Base-by-base conservation (phyloP, 768 basidiomycete species). In the Boletellus emodensis region DNA sequence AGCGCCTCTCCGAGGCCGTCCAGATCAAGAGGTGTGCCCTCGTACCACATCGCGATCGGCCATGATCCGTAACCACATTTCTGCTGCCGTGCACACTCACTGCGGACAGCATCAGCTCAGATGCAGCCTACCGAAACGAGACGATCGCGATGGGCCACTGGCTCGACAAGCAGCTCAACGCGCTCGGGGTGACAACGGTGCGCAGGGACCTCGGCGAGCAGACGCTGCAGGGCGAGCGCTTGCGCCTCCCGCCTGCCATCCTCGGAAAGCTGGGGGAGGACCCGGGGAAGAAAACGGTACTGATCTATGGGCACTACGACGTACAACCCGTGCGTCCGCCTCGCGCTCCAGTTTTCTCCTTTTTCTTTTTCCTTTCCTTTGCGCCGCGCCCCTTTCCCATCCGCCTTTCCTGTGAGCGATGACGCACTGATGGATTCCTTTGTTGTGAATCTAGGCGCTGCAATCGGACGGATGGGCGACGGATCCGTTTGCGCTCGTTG, bases 231-330 rank as follows among this genome's bases (percentile, higher is more conserved):
- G 93, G 86, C 6, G 73, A 91, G 63, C 79, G 77, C 39, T 66
- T 95, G 12, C 70, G 77, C 42, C 76, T 96, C 5, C 94, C 94
- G 0, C 91, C 91, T 3, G 88, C 82, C 6, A 81, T 96, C 64
- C 76, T 97, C 35, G 94, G 88, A 0, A 75, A 75, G 56, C 75
- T 93, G 55, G 95, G 95, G 3, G 75, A 83, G 34, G 91, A 96
- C 68, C 83, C 82, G 13, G 81, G 73, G 62, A 97, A 97, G 83
- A 94, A 90, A 80, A 98, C 94, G 0, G 83, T 97, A 32, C 78
- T 95, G 26, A 71, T 97, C 30, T 97, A 97, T 64, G 94, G 92
- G 2, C 94, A 97, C 67, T 95, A 91, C 62, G 94, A 96, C 63
- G 94, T 96, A 7, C 94, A 96, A 61, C 94, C 94, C 9, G 89